phyloP scores from a whole-genome alignment of 768 basidiomycete species.

The Podaxis sp. region DNA sequence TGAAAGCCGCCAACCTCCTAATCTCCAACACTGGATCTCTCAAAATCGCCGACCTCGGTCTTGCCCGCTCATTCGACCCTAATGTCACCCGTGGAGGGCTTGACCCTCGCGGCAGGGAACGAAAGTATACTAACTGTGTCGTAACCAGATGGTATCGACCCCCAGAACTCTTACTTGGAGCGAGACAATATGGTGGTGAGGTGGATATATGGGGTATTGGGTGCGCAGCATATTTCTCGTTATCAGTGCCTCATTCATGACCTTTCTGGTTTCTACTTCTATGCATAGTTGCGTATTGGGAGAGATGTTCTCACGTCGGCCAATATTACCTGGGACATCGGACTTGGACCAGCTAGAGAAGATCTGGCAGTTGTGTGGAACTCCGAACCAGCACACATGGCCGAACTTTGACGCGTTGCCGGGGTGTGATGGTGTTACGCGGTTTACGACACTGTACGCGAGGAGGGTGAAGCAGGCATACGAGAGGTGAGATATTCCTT shows the following conservation, averaged over 20 bases:
- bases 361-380: constrained; percentile 88
- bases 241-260: not conserved
- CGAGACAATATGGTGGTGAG: constrained; percentile 85
- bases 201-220: constrained; percentile 99
- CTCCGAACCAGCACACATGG: constrained; percentile 80
- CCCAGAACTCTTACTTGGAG: constrained; percentile 87
- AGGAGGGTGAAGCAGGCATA: constrained; percentile 55
- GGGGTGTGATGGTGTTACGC: constrained; percentile 75
- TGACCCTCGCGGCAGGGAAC: constrained; percentile 43
- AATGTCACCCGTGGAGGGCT: constrained; percentile 34
- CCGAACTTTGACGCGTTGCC: constrained; percentile 71
- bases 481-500: constrained; percentile 46
- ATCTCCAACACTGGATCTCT: constrained; percentile 84
- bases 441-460: constrained; percentile 44
- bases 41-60: constrained; percentile 92
- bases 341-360: constrained; percentile 90
- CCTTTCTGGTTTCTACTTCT: not conserved
- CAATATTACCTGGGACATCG: constrained; percentile 82
- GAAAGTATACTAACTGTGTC: constrained; percentile 92
- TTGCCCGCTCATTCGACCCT: constrained; percentile 78
- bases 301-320: constrained; percentile 88
- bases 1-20: constrained; percentile 97
- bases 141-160: constrained; percentile 95
- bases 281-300: constrained; percentile 81
- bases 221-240: constrained; percentile 35